Evolutionary conservation across 2,329 filamentous ascomycete genomes (phyloP).

Genomic region (Colletotrichum viniferum): DNA sequence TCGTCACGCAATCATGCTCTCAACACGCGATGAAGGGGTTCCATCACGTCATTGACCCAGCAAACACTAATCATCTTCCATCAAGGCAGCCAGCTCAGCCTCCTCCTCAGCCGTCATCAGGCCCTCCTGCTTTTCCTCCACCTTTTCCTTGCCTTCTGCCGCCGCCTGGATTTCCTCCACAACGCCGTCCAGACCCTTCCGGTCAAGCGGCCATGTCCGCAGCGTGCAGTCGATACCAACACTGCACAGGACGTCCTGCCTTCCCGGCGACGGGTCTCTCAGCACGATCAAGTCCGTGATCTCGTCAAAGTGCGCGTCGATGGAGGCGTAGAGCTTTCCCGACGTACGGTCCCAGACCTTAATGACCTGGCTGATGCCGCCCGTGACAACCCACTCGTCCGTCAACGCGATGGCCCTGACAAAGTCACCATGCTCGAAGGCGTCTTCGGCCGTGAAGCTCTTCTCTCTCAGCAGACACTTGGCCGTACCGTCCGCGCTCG

Average conservation of each 20-base stretch:
- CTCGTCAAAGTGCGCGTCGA: constrained; percentile 90
- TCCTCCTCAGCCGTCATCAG: constrained; percentile 88
- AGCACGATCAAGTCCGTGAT: constrained; percentile 80
- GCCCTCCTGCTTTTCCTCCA: constrained; percentile 48
- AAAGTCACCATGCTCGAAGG: constrained; percentile 83
- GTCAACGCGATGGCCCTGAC: constrained; percentile 81
- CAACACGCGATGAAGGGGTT: neutral
- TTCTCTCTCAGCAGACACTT: constrained; percentile 77
- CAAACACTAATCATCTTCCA: constrained; percentile 70
- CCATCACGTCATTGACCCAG: neutral
- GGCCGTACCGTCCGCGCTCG: constrained; percentile 86
- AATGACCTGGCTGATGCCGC: constrained; percentile 88
- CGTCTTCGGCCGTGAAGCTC: constrained; percentile 74
- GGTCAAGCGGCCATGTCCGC: constrained; percentile 78
- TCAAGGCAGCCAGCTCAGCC: constrained; percentile 86
- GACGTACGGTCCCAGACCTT: constrained; percentile 84
- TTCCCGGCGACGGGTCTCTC: constrained; percentile 34
- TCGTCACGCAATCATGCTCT: neutral
- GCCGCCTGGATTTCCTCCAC: constrained; percentile 50
- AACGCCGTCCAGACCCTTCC: constrained; percentile 57
- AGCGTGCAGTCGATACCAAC: constrained; percentile 91
- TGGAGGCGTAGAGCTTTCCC: constrained; percentile 74
- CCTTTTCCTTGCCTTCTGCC: constrained; percentile 44
- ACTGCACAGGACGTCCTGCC: constrained; percentile 66
- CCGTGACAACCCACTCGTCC: constrained; percentile 82